Evolutionary conservation across 495 filamentous ascomycete genomes (phyloP), one percentile per base, ranked within the genome.

Genomic region (Penicillium ucsense): DNA sequence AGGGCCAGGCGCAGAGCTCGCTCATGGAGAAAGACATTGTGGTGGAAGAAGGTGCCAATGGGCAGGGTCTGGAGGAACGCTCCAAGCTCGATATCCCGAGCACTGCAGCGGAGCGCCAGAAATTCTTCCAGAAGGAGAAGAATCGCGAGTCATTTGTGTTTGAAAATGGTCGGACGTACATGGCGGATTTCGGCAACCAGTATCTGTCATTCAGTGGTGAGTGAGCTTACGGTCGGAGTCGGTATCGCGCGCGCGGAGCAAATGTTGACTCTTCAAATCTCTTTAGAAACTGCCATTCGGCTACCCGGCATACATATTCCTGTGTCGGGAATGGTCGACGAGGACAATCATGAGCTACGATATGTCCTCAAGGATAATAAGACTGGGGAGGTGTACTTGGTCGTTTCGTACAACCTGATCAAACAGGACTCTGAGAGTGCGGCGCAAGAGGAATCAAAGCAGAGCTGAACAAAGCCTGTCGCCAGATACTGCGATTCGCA

Each of bases 121-220:
- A 79, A 54, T 78, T 77, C 68, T 89, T 88, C 47, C 66, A 80
- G 37, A 58, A 59, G n/a, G 65, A 73, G 45, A 51, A 54, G 6
- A 65, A 67, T 31, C 60, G 74, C 35, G 66, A 73, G 52, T 56
- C 54, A 4, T 83, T 81, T 57, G 67, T 59, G 2, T 84, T 83
- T 65, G 79, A 82, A 48, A 59, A 59, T 35, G 81, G 77, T 1
- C 66, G 80, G 51, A 66, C 74, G 41, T 95, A 94, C 62, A 65
- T 72, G 30, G 76, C 79, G 38, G 91, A 96, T 64, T 96, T 98
- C 65, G 92, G 82, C 55, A 96, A 95, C 59, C 81, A 83, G n/a
- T 95, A 90, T 70, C 60, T 98, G 37, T 85, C 89, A 61, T 94
- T 96, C 56, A 81, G 80, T 59, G 75, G 81, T 82, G 49, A 43